phyloP scores from a whole-genome alignment of 495 filamentous ascomycete species.

The Penicillium ucsense region DNA sequence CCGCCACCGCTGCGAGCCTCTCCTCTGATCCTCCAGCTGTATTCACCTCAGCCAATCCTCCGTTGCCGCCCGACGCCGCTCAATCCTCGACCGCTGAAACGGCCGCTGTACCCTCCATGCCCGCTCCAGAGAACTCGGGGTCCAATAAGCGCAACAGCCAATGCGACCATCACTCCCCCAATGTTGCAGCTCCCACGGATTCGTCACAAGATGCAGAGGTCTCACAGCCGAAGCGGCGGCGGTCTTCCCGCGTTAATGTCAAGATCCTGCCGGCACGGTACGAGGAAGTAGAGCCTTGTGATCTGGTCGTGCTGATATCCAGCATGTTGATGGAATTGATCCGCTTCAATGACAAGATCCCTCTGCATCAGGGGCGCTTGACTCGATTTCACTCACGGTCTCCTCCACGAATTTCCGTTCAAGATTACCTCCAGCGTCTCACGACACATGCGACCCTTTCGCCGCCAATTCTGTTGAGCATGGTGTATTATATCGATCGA shows the following conservation, averaged over 20 bases:
- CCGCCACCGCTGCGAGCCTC: conserved; percentile 13
- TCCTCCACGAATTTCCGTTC: conserved; percentile 85
- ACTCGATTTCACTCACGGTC: conserved; percentile 95
- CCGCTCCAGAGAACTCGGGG: conserved; percentile 21
- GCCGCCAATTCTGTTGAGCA: conserved; percentile 92
- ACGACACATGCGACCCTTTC: conserved; percentile 90
- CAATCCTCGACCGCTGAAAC: conserved; percentile 15
- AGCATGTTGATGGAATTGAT: conserved; percentile 95
- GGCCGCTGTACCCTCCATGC: conserved; percentile 25
- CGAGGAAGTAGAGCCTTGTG: conserved; percentile 65
- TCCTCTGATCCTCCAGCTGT: conserved; percentile 8
- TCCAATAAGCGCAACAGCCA: conserved; percentile 38
- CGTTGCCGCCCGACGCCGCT: neutral
- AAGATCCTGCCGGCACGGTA: conserved; percentile 72
- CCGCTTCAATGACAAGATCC: conserved; percentile 81
- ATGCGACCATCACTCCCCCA: conserved; percentile 18
- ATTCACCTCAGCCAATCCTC: conserved; percentile 12
- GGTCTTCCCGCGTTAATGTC: conserved; percentile 43
- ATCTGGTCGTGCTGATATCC: conserved; percentile 81
- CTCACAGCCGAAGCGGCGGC: conserved; percentile 43
- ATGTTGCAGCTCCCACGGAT: conserved; percentile 29
- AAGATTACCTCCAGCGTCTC: conserved; percentile 83
- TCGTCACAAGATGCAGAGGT: conserved; percentile 40
- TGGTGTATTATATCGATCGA: conserved; percentile 99
- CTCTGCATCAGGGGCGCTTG: conserved; percentile 69